Percentiles rank a stretch among this genome's conserved stretches.
Conservation (phyloP, 495 filamentous ascomycete species). For the Melanomma pulvis-pyrius region DNA sequence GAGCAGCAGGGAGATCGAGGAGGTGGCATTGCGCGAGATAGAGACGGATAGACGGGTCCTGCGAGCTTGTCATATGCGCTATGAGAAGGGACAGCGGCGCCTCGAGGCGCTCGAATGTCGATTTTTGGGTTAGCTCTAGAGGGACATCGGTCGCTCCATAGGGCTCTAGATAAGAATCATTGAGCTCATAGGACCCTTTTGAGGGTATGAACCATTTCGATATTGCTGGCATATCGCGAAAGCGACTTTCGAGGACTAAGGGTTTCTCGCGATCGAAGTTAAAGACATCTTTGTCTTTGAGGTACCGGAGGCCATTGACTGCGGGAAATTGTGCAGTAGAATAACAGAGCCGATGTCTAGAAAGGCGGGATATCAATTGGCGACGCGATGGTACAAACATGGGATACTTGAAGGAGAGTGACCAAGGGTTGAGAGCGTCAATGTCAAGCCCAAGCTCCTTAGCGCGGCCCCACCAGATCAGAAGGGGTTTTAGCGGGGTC, state of each 20-base stretch:
- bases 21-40: conserved; percentile 87
- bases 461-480: too few relatives aligned
- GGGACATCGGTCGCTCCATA: conserved; percentile 59
- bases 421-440: neutral
- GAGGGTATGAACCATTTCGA: conserved; percentile 56
- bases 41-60: conserved; percentile 44
- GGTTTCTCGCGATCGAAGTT: conserved; percentile 54
- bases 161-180: conserved; percentile 53
- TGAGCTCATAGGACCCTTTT: conserved; percentile 43
- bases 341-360: neutral
- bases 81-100: conserved; percentile 63
- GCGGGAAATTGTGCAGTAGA: neutral
- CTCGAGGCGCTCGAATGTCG: conserved; percentile 57
- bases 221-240: conserved; percentile 54
- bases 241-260: conserved; percentile 51
- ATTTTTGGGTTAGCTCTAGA: conserved; percentile 56
- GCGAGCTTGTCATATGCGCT: conserved; percentile 14
- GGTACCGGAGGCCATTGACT: neutral
- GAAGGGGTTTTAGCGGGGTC: neutral
- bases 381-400: conserved; percentile 2
- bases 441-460: neutral
- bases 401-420: neutral
- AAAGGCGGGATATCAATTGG: neutral
- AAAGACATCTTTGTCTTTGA: neutral
- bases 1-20: conserved; percentile 59